Evolutionary conservation across 2,329 filamentous ascomycete genomes (phyloP).

Genomic region (Xylariaceae sp.): DNA sequence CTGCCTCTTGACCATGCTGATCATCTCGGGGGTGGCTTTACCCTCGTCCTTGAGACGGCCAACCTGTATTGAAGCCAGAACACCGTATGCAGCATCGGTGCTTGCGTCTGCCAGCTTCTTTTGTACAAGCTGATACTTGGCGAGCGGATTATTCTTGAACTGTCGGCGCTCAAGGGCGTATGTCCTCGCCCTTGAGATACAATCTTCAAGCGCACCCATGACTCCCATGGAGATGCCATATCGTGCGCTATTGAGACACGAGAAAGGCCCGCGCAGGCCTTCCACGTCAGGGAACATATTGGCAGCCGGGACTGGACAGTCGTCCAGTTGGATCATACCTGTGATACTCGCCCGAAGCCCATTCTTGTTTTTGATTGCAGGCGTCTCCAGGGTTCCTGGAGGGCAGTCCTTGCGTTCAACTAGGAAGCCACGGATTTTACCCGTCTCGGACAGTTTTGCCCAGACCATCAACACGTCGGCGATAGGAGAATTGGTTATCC

Average conservation of each 20-base stretch:
- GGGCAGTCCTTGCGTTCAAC: constrained; percentile 82
- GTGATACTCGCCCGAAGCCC: constrained; percentile 89
- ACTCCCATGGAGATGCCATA: constrained; percentile 92
- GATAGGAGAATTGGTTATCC: constrained; percentile 94
- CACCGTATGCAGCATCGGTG: constrained; percentile 86
- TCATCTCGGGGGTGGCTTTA: constrained; percentile 88
- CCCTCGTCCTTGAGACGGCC: constrained; percentile 89
- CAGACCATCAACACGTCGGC: constrained; percentile 80
- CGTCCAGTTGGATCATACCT: constrained; percentile 95
- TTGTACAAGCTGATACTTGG: constrained; percentile 94
- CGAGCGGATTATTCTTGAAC: constrained; percentile 92
- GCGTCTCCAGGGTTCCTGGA: constrained; percentile 83
- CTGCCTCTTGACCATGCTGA: constrained; percentile 91
- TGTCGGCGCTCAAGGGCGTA: constrained; percentile 93
- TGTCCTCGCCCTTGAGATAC: constrained; percentile 68
- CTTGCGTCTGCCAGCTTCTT: constrained; percentile 93
- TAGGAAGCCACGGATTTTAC: constrained; percentile 90
- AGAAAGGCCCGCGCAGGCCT: constrained; percentile 82
- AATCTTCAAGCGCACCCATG: constrained; percentile 92
- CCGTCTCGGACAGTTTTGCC: constrained; percentile 86
- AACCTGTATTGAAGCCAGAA: constrained; percentile 85
- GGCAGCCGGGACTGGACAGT: constrained; percentile 77
- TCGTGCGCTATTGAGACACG: constrained; percentile 87
- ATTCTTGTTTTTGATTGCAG: constrained; percentile 90
- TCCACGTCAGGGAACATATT: constrained; percentile 94